phyloP scores from a whole-genome alignment of 805 yeast genomes.

The Scheffersomyces stipitis region DNA sequence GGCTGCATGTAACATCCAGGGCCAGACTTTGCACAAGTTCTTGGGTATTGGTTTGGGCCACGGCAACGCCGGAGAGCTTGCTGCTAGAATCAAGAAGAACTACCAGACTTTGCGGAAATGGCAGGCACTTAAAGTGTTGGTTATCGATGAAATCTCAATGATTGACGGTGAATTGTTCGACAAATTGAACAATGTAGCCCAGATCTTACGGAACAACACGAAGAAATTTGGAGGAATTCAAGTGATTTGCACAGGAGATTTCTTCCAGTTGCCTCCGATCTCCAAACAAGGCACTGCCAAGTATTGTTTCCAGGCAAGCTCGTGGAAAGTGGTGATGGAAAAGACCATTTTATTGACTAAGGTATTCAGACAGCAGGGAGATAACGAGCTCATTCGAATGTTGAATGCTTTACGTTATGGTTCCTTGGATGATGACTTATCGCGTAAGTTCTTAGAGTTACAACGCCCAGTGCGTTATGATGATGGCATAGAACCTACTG shows the following conservation, averaged over 20 bases:
- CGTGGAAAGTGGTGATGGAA: slow-evolving; percentile 66
- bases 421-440: slow-evolving; percentile 49
- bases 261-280: slow-evolving; percentile 94
- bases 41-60: slow-evolving; percentile 83
- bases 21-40: slow-evolving; percentile 81
- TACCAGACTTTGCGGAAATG: slow-evolving; percentile 52
- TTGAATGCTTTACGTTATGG: slow-evolving; percentile 82
- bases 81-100: slow-evolving; percentile 49
- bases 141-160: slow-evolving; percentile 95
- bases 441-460: slow-evolving; percentile 49
- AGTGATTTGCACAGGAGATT: slow-evolving; percentile 88
- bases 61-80: slow-evolving; percentile 46
- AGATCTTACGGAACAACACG: slow-evolving; percentile 47
- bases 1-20: slow-evolving; percentile 94
- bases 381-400: slow-evolving; percentile 69
- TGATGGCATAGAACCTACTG: slow-evolving; percentile 87
- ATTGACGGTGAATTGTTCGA: slow-evolving; percentile 76
- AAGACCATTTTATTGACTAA: slow-evolving; percentile 69
- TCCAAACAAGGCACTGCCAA: slow-evolving; percentile 38
- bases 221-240: slow-evolving; percentile 94
- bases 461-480: slow-evolving; percentile 56
- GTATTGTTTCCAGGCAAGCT: slow-evolving; percentile 73
- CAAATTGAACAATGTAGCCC: slow-evolving; percentile 71
- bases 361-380: slow-evolving; percentile 89
- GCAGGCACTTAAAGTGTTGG: slow-evolving; percentile 65